Evolutionary conservation across 164 flowering plant species (phyloP).

Genomic region (Kalanchoe fedtschenkoi): DNA sequence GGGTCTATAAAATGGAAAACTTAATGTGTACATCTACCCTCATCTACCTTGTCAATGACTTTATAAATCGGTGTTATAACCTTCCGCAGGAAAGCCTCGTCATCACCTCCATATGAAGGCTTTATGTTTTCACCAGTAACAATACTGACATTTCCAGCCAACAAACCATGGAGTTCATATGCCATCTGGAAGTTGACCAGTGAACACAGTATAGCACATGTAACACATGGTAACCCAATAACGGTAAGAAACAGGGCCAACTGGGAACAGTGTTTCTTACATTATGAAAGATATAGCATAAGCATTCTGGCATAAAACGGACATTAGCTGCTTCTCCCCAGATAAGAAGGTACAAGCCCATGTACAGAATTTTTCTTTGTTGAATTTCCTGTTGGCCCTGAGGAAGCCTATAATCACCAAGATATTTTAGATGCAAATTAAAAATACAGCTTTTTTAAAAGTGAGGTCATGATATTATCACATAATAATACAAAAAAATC

Average conservation of each 20-base stretch:
- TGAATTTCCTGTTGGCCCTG: slow-evolving; percentile 79
- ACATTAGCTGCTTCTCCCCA: slow-evolving; percentile 99
- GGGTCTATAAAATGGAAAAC: background rate
- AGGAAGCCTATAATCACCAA: slow-evolving; percentile 51
- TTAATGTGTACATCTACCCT: background rate
- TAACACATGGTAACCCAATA: background rate
- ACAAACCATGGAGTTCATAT: slow-evolving; percentile 87
- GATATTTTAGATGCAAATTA: background rate
- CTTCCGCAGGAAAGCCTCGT: slow-evolving; percentile 89
- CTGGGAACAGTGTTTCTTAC: slow-evolving; percentile 28
- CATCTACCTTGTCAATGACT: slow-evolving; percentile 72
- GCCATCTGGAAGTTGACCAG: slow-evolving; percentile 64
- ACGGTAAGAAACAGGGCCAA: background rate
- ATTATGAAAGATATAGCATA: slow-evolving; percentile 95
- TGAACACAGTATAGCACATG: background rate
- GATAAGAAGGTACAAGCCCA: slow-evolving; percentile 92
- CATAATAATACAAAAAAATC: background rate
- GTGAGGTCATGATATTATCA: background rate
- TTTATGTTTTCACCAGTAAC: slow-evolving; percentile 17
- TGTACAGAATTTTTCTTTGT: slow-evolving; percentile 84
- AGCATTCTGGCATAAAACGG: slow-evolving; percentile 96
- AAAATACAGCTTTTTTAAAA: background rate
- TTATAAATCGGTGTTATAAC: slow-evolving; percentile 87
- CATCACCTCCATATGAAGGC: slow-evolving; percentile 98
- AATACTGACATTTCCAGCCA: slow-evolving; percentile 84